Conservation (phyloP, 2,329 filamentous ascomycete species). For the Dothistroma pini region DNA sequence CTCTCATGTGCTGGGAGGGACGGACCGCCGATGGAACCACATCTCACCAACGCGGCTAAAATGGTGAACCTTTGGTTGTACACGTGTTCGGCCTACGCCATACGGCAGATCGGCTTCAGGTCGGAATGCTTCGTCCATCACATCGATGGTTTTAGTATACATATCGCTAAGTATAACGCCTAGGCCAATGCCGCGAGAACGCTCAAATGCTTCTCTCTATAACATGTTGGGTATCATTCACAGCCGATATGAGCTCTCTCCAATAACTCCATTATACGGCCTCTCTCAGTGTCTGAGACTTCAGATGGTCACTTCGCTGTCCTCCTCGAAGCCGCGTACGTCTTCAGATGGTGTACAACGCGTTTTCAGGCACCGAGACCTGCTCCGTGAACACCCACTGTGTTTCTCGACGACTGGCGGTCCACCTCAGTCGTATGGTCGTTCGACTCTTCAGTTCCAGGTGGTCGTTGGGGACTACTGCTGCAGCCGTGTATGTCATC, state of each 20-base stretch:
- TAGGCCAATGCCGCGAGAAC: not conserved
- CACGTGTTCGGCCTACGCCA: not conserved
- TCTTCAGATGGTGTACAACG: not conserved
- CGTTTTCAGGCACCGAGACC: not conserved
- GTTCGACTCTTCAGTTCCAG: not conserved
- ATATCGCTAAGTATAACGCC: not conserved
- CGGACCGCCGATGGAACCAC: not conserved
- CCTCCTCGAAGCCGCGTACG: not conserved
- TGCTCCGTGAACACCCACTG: not conserved
- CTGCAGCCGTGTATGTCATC: not conserved
- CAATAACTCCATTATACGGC: not conserved
- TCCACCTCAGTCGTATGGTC: not conserved
- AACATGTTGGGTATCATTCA: not conserved
- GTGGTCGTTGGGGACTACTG: not conserved
- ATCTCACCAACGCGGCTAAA: not conserved
- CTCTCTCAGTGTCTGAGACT: not conserved
- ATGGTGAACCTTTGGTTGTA: not conserved
- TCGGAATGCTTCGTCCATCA: not conserved
- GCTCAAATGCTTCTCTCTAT: not conserved
- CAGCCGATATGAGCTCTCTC: not conserved
- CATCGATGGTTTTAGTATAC: not conserved
- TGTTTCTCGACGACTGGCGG: not conserved
- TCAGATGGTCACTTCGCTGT: not conserved
- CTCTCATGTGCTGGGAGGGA: not conserved
- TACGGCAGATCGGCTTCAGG: not conserved